Percentiles rank a stretch among this genome's conserved stretches.
Conservation (phyloP, 345 rosid species). For the Eucalyptus urophylla region DNA sequence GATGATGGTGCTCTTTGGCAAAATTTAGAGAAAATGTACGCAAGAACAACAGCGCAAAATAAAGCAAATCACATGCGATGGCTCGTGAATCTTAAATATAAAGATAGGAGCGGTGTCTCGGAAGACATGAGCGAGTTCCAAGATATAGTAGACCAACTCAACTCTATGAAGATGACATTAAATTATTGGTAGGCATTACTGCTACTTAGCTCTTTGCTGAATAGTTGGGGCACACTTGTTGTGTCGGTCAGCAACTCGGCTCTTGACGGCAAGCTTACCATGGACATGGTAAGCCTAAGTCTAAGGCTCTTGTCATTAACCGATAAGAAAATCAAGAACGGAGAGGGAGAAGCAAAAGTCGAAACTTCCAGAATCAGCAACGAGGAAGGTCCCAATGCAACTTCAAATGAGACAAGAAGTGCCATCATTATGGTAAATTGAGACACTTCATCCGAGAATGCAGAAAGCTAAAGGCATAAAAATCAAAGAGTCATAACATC, state of each 20-base stretch:
- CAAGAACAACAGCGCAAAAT: accelerated
- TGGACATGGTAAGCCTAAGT: background rate
- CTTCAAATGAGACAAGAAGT: background rate
- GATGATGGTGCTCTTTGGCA: background rate
- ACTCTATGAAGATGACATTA: background rate
- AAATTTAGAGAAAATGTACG: background rate
- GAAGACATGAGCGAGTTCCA: background rate
- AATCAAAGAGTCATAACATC: background rate
- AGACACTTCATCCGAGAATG: background rate
- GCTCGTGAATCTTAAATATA: background rate
- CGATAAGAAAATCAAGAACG: background rate
- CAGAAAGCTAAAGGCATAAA: background rate
- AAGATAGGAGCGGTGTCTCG: background rate
- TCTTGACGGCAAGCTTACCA: background rate
- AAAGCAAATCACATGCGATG: background rate
- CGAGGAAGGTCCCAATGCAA: background rate
- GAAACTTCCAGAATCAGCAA: too few relatives aligned
- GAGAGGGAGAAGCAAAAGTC: background rate
- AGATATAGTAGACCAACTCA: background rate
- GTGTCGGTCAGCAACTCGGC: background rate
- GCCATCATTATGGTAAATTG: background rate
- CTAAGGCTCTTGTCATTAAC: background rate
- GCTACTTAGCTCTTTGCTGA: background rate
- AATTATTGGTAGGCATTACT: background rate
- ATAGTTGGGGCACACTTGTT: background rate